These are phyloP conservation scores for Staphylotrichum tortipilum DNA, from an alignment of 495 filamentous ascomycete genomes.

Conservation along the genomic window DNA sequence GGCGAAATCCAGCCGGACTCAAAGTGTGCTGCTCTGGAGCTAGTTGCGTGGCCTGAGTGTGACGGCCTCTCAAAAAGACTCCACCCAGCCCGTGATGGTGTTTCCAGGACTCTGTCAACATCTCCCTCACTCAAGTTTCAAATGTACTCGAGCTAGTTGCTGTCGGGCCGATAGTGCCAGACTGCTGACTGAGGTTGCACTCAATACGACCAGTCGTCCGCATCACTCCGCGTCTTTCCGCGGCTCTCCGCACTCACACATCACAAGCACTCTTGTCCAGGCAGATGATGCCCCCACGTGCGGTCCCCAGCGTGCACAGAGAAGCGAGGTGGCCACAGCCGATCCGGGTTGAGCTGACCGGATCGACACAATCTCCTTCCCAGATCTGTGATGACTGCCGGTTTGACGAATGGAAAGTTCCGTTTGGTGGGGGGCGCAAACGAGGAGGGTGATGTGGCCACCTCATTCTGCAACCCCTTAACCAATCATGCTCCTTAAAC, in stretches of 20 bases:
- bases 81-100: too few relatives aligned
- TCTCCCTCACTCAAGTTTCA: too few relatives aligned
- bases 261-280: too few relatives aligned
- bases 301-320: not conserved
- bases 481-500: not conserved
- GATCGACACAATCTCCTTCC: not conserved
- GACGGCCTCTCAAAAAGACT: too few relatives aligned
- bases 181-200: slow-evolving; percentile 1
- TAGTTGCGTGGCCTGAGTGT: too few relatives aligned
- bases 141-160: not conserved
- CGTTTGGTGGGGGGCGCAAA: not conserved
- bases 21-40: too few relatives aligned
- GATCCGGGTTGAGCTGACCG: not conserved
- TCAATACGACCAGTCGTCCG: not conserved
- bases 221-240: too few relatives aligned
- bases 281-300: slow-evolving; percentile 3
- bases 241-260: too few relatives aligned
- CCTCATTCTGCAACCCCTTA: not conserved
- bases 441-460: too few relatives aligned
- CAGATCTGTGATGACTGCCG: not conserved
- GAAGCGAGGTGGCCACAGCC: not conserved
- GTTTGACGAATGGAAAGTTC: not conserved
- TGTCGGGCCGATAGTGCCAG: not conserved
- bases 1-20: too few relatives aligned
- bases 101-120: too few relatives aligned